Conservation (phyloP, 305 asterid genomes). For the Fraxinus paxiana region DNA sequence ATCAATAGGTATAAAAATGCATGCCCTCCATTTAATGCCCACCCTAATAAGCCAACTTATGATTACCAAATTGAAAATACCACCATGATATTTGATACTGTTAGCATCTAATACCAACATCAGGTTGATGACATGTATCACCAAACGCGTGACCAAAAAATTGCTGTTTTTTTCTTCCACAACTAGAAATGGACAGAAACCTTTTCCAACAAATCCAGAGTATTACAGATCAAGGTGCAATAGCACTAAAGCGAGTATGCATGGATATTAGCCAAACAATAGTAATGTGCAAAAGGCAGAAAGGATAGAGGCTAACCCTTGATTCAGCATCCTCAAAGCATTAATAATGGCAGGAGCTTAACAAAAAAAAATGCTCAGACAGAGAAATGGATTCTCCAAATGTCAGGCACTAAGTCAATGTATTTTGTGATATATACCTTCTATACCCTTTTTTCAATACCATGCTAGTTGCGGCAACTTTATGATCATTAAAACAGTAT, state of each 20-base stretch:
- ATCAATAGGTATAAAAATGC: not conserved
- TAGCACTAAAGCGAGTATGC: not conserved
- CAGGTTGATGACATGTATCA: not conserved
- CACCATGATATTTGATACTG: not conserved
- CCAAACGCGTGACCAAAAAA: not conserved
- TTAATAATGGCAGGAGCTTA: not conserved
- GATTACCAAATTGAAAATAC: not conserved
- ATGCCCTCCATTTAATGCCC: not conserved
- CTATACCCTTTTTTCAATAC: slow-evolving; percentile 1
- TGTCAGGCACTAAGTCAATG: not conserved
- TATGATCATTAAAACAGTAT: slow-evolving; percentile 4
- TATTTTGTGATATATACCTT: slow-evolving; percentile 15
- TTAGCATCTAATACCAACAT: not conserved
- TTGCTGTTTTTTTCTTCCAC: not conserved
- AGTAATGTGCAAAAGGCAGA: not conserved
- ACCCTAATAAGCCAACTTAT: not conserved
- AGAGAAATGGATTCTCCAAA: not conserved
- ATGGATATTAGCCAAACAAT: not conserved
- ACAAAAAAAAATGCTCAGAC: not conserved
- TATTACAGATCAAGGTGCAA: not conserved
- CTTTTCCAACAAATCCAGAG: not conserved
- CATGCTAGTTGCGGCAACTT: slow-evolving; percentile 8
- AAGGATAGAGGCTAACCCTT: not conserved
- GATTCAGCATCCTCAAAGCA: slow-evolving; percentile 5
- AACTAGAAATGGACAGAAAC: not conserved